These are phyloP conservation scores for Globisporangium mamillatum DNA, from an alignment of 352 stramenopile genomes.

Conservation along the genomic window DNA sequence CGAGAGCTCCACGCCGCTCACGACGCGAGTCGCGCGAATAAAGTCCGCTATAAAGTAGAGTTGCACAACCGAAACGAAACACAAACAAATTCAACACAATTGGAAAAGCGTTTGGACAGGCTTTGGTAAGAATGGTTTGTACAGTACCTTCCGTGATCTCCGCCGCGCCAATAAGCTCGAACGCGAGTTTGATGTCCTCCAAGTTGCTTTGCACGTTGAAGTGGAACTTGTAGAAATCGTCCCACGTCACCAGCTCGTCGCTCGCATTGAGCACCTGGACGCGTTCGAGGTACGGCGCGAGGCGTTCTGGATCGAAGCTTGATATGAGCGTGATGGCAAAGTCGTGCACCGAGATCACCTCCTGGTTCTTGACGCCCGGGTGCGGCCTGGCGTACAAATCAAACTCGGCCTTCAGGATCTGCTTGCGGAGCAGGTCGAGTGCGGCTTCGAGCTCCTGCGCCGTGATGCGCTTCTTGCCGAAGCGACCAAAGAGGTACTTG, in stretches of 20 bases:
- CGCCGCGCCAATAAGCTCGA: slow-evolving; percentile 56
- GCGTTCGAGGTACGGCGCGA: slow-evolving; percentile 54
- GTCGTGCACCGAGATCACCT: slow-evolving; percentile 68
- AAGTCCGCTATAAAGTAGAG: slow-evolving; percentile 41
- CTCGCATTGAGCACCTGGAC: slow-evolving; percentile 58
- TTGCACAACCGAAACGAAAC: not conserved
- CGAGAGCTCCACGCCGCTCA: slow-evolving; percentile 62
- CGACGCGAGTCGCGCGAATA: slow-evolving; percentile 58
- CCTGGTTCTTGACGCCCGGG: slow-evolving; percentile 32
- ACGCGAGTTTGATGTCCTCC: slow-evolving; percentile 68
- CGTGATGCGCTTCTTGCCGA: slow-evolving; percentile 55
- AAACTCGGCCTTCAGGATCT: slow-evolving; percentile 68
- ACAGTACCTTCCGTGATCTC: slow-evolving; percentile 65
- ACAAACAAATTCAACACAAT: not conserved
- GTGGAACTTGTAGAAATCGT: slow-evolving; percentile 74
- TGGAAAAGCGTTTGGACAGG: not conserved
- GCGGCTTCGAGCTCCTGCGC: slow-evolving; percentile 45
- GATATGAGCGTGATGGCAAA: slow-evolving; percentile 76
- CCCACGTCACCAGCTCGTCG: slow-evolving; percentile 63
- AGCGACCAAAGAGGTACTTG: slow-evolving; percentile 62
- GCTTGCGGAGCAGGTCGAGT: slow-evolving; percentile 51
- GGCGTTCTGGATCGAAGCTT: slow-evolving; percentile 65
- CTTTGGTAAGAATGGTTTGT: not conserved
- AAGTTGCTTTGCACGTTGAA: slow-evolving; percentile 70
- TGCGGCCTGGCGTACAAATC: slow-evolving; percentile 62